These are phyloP conservation scores for Xylaria flabelliformis DNA, from an alignment of 495 filamentous ascomycete species.

Conservation along the genomic window DNA sequence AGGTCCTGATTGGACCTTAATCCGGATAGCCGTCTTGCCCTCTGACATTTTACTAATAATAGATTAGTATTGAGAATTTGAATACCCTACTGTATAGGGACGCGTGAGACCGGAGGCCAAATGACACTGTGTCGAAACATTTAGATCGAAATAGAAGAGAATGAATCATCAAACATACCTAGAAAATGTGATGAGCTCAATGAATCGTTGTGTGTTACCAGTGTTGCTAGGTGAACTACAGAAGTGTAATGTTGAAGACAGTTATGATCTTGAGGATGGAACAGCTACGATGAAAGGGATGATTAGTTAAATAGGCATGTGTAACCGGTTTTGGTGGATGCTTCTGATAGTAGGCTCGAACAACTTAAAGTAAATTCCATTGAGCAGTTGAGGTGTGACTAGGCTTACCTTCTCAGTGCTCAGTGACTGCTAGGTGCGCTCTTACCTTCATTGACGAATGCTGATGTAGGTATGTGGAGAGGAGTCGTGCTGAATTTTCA, in stretches of 20 bases:
- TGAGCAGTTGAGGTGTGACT: neutral
- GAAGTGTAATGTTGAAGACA: neutral
- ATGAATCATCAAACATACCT: neutral
- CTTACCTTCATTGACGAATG: neutral
- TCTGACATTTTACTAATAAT: neutral
- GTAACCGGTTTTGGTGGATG: neutral
- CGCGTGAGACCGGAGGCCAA: neutral
- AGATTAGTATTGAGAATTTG: neutral
- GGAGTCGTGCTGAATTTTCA: neutral
- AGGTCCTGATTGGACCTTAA: neutral
- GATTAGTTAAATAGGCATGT: neutral
- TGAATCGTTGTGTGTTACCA: neutral
- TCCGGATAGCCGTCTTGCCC: neutral
- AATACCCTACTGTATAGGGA: neutral
- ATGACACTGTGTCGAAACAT: neutral
- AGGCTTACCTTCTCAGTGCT: neutral
- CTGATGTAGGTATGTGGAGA: neutral
- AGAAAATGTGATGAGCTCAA: neutral
- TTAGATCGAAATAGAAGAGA: neutral
- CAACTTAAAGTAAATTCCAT: neutral
- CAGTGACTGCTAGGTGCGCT: neutral
- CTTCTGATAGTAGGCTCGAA: neutral
- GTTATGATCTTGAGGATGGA: neutral
- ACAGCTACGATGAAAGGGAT: neutral
- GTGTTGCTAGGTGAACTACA: neutral